Base-by-base conservation (phyloP, 345 rosid genomes). In the Lepidium africanum region DNA sequence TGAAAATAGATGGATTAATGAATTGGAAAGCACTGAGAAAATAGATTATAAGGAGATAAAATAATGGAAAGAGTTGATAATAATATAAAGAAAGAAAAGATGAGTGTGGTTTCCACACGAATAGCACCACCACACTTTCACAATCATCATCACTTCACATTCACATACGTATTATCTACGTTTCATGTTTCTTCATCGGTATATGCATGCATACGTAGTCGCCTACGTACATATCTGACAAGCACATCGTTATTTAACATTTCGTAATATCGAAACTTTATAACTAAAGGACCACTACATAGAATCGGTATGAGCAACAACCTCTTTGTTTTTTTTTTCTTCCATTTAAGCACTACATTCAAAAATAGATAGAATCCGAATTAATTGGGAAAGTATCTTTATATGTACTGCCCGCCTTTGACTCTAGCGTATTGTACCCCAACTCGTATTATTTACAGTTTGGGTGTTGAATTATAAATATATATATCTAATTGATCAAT, bases 91-190 rank as follows among this genome's bases (percentile, higher is more conserved):
- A 72, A 74, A 67, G 67, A 59, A 30, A 48, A 9, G 27, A 59
- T n/a, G 72, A 73, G 63, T 66, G 77, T 73, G 72, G 77, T 73
- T 66, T 54, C 77, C 77, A 73, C 77, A 73, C 77, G 77, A 66
- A 59, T 46, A 51, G 51, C 73, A 74, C 77, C 73, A 74, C 77
- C 69, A 67, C 36, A 60, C 55, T 13, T 30, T 74, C 68, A 59
- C 37, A 46, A 67, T 51, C 77, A 73, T 52, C 15, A 51, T 59
- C 62, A 73, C 62, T 65, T 65, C 33, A 14, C 46, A 54, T 5
- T 30, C 12, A 40, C 33, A 39, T 42, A 59, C 68, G 11, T 57
- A 38, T 12, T 14, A 59, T 64, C 16, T 59, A 67, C 69, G 50
- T 67, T 51, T 52, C 23, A 36, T 60, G 68, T 45, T 25, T 52